Evolutionary conservation across 331 rosid genomes (phyloP), one percentile per base, ranked within the genome.

Genomic region (Acacia pycnantha): DNA sequence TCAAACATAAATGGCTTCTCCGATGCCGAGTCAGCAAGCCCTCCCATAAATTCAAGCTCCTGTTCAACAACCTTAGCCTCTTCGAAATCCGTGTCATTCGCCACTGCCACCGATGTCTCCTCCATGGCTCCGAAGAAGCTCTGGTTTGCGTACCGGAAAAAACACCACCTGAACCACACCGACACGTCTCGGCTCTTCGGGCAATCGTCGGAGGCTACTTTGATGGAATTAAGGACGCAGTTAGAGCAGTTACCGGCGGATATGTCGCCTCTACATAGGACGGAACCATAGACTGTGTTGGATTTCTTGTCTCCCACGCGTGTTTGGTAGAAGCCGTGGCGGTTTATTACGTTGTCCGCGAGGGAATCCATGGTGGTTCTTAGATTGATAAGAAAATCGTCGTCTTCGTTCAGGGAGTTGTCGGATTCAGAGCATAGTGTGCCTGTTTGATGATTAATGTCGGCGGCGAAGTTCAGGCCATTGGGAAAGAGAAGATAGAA

Each of bases 81-180:
- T 11, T 91, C 91, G 50, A 83, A 81, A 68, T 89, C 82, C 46
- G 91, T 89, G 0, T 86, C 89, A 24, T 91, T 89, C 37, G 78
- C 72, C 74, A 82, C 8, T 16, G 83, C 88, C 77, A 21, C 59
- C 1, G 93, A 75, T 27, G 81, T 74, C 51, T 46, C 64, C 22
- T 81, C 75, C 90, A 89, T 79, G 2, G 61, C 19, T 3, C 90
- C 90, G 6, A 86, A 47, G 78, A 89, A 89, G 61, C 86, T 82
- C 27, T 58, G 79, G 11, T 86, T 86, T 9, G 91, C 88, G 37
- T 87, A 91, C 8, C 86, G 76, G 4, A 91, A 77, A 79, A 87
- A 89, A 80, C 95, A 91, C 95, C 95, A 86, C 59, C 73, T 76
- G 58, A 81, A 88, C 93, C 91, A 88, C 12, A 89, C 27, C 0